These are phyloP conservation scores for Gelatoporia subvermispora DNA, from an alignment of 768 basidiomycete species.

Conservation along the genomic window DNA sequence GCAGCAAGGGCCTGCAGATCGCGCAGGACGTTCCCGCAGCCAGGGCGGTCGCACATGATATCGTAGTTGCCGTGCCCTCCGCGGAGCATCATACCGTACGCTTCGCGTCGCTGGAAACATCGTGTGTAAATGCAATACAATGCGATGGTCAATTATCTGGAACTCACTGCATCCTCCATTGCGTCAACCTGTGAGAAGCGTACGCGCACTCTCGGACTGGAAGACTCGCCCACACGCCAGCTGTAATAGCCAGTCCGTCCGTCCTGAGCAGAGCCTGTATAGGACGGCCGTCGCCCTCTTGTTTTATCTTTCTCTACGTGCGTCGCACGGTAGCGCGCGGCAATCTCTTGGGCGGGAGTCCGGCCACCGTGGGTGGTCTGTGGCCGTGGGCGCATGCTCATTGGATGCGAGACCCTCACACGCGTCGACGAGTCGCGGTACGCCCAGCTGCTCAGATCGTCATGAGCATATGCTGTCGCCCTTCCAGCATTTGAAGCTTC, in stretches of 20 bases:
- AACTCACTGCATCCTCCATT: constrained; percentile 12
- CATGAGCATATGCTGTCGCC: constrained; percentile 8
- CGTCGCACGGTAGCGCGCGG: constrained; percentile 11
- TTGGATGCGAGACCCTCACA: constrained; percentile 1
- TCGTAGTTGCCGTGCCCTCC: constrained; percentile 2
- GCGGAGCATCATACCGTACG: constrained; percentile 8
- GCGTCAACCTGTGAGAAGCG: constrained; percentile 7
- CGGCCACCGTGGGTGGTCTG: too few relatives aligned
- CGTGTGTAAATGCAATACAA: neutral
- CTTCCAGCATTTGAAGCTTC: constrained; percentile 7
- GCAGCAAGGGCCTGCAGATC: constrained; percentile 10
- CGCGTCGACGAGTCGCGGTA: constrained; percentile 10
- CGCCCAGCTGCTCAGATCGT: constrained; percentile 13
- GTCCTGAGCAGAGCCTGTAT: constrained; percentile 7
- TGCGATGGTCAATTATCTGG: neutral
- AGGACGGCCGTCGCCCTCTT: constrained; percentile 2
- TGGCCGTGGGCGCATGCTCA: constrained; percentile 1
- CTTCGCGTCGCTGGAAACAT: constrained; percentile 6
- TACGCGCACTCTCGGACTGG: constrained; percentile 9
- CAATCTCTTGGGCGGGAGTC: constrained; percentile 15
- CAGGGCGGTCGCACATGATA: constrained; percentile 13
- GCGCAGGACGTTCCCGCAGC: constrained; percentile 13
- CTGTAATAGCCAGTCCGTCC: constrained; percentile 5
- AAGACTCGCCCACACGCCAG: constrained; percentile 1
- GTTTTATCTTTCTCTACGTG: constrained; percentile 1